Base-by-base conservation (phyloP, 176 grass and related monocot genomes). In the Oryza officinalis region DNA sequence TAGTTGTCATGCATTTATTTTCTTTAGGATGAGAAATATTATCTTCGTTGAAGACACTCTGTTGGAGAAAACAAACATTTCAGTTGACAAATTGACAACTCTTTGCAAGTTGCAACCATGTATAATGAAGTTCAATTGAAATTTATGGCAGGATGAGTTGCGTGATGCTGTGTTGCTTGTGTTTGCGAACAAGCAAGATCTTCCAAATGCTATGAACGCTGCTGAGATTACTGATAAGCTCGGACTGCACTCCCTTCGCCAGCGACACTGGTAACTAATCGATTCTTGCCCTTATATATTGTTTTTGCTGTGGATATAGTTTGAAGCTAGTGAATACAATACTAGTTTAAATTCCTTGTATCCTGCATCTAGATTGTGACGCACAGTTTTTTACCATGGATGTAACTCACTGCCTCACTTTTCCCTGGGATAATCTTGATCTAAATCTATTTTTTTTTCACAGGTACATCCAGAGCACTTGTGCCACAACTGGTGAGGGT, bases 401-500 rank as follows among this genome's bases (percentile, higher is more conserved):
- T 35, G 10, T 32, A 28, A 63, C 70, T 72, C 5, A 3, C 4
- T 18, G 32, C 13, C 25, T 23, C 46, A 17, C 20, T n/a, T 44
- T 63, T 17, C 8, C 45, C 10, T 63, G 0, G 14, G 6, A 15
- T 13, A 15, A 4, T 1, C 49, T 37, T 38, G 10, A 80, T 66
- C n/a, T 23, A 31, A 69, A 77, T 2, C 15, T 1, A 1, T 78
- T 38, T 76, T 63, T 13, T 75, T 72, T 40, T 47, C 6, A 52
- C 40, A 89, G 87, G 88, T 89, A 89, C 83, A 89, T 89, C 32
- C 83, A 89, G 83, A 86, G 88, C 88, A 89, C 88, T 3, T 89
- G 88, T 77, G 88, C 88, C 12, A 89, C 88, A 54, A 71, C 88
- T 22, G 88, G 83, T 26, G 88, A 89, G 72, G 88, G 88, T 72